Conservation (phyloP, 306 rosid genomes). For the Fragaria iinumae region DNA sequence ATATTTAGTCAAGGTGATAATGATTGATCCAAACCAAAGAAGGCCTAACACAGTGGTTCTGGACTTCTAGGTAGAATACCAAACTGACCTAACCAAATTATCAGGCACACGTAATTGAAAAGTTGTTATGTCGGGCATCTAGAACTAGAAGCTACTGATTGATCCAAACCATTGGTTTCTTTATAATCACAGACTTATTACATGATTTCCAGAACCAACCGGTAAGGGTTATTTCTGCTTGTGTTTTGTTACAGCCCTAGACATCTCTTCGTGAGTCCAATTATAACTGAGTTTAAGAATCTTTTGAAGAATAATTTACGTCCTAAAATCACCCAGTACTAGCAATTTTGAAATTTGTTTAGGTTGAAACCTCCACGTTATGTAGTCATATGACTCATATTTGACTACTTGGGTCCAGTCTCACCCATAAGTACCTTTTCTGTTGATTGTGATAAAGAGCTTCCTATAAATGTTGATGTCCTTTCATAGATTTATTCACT, state of each 20-base stretch:
- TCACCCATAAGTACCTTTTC: not conserved
- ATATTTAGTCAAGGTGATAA: not conserved
- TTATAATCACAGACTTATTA: not conserved
- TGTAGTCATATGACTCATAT: not conserved
- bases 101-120: not conserved
- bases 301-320: not conserved
- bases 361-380: not conserved
- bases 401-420: not conserved
- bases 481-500: not conserved
- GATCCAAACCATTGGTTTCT: not conserved
- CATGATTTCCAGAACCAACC: not conserved
- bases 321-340: not conserved
- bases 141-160: not conserved
- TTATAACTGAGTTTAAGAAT: not conserved
- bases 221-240: not conserved
- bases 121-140: not conserved
- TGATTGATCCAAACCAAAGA: not conserved
- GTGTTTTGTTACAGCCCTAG: not conserved
- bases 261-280: not conserved
- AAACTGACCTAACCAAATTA: not conserved
- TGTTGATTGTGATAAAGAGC: not conserved
- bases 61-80: not conserved
- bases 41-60: not conserved
- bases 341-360: not conserved
- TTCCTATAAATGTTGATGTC: not conserved